Evolutionary conservation across 331 rosid genomes (phyloP).

Genomic region (Telfairia occidentalis): DNA sequence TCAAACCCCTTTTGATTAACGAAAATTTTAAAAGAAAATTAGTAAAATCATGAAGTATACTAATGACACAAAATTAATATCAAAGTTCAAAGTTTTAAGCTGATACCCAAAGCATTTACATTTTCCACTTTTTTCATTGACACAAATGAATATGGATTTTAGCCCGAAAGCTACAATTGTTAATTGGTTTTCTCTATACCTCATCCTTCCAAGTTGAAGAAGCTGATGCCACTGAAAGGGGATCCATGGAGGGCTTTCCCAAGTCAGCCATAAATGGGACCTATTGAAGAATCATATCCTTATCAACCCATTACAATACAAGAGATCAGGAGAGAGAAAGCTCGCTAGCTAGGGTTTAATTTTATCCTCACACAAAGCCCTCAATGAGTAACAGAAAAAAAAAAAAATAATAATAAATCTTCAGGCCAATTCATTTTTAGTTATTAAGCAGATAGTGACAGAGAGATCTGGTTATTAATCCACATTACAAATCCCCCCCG

Average conservation of each 20-base stretch:
- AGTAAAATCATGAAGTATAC: too few species aligned
- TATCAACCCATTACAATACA: background rate
- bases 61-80: too few species aligned
- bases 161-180: background rate
- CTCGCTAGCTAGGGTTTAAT: background rate
- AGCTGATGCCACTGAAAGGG: constrained; percentile 24
- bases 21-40: too few species aligned
- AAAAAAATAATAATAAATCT: background rate
- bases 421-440: background rate
- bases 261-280: constrained; percentile 9
- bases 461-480: background rate
- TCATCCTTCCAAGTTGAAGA: constrained; percentile 32
- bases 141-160: background rate
- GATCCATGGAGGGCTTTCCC: constrained; percentile 26
- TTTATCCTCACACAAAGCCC: background rate
- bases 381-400: background rate
- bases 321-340: too few species aligned
- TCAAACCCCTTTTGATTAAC: too few species aligned
- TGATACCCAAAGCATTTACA: too few species aligned
- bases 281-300: constrained; percentile 24
- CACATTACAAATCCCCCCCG: too few species aligned
- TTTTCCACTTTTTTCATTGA: background rate
- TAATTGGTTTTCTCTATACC: constrained; percentile 20
- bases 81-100: too few species aligned
- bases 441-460: background rate